Evolutionary conservation across 2,329 filamentous ascomycete species (phyloP).

Genomic region (Dactylonectria estremocensis): DNA sequence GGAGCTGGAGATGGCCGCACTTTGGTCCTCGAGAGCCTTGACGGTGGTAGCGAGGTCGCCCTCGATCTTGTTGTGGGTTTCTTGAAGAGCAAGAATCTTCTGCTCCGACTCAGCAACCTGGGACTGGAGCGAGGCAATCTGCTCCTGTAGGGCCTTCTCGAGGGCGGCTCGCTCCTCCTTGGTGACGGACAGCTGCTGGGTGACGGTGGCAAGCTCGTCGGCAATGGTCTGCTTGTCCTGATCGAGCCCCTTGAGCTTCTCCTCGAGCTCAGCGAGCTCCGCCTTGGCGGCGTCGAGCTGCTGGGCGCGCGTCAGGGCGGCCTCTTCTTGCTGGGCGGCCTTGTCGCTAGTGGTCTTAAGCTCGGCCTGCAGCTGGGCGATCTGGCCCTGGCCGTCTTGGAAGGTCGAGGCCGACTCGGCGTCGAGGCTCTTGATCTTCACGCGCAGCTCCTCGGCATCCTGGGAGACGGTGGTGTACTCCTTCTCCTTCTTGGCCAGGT

Average conservation of each 20-base stretch:
- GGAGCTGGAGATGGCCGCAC: conserved; percentile 46
- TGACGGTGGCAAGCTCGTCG: conserved; percentile 53
- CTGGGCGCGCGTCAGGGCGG: conserved; percentile 34
- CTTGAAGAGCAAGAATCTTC: conserved; percentile 52
- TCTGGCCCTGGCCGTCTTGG: conserved; percentile 52
- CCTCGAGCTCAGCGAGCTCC: conserved; percentile 42
- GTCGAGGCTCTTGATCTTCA: conserved; percentile 57
- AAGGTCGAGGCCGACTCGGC: conserved; percentile 49
- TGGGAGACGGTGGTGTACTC: conserved; percentile 52
- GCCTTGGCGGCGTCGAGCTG: conserved; percentile 47
- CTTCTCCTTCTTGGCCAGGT: conserved; percentile 57
- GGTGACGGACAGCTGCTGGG: conserved; percentile 53
- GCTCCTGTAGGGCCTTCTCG: conserved; percentile 51
- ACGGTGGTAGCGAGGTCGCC: conserved; percentile 50
- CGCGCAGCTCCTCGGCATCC: conserved; percentile 56
- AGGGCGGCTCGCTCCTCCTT: conserved; percentile 54
- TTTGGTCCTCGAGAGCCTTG: conserved; percentile 47
- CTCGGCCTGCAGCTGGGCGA: conserved; percentile 54
- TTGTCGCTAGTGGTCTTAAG: conserved; percentile 49
- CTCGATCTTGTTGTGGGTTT: conserved; percentile 50
- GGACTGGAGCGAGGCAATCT: conserved; percentile 52
- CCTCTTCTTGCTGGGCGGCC: conserved; percentile 47
- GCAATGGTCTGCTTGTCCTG: conserved; percentile 50
- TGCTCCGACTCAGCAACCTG: conserved; percentile 53
- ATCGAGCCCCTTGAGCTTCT: conserved; percentile 47